A percentile compares a stretch with the other conserved stretches of the same genome.
These are phyloP conservation scores for Moniliella sp. DNA, from an alignment of 1,284 basidiomycete genomes.

Conservation along the genomic window DNA sequence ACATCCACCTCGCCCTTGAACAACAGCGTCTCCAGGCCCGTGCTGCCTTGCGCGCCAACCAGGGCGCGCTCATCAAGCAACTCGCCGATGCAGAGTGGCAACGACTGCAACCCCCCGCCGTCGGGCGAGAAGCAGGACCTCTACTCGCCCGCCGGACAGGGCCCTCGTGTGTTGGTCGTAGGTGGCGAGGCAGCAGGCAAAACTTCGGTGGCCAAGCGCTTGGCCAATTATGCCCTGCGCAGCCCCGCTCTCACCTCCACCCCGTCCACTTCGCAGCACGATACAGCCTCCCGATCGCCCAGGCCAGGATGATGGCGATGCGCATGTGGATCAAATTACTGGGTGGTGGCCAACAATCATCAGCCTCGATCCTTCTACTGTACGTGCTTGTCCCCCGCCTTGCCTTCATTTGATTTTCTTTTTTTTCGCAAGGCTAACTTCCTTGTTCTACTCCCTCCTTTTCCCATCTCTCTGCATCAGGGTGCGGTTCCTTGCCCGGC, in stretches of 20 bases:
- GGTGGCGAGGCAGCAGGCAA: conserved; percentile 86
- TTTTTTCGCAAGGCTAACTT: no score
- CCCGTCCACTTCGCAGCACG: no score
- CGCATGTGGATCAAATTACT: conserved; percentile 16
- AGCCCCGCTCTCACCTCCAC: conserved; percentile 21
- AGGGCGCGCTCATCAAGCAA: not conserved
- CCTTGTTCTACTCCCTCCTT: no score
- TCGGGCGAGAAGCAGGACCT: no score
- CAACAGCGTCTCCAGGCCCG: conserved; percentile 63
- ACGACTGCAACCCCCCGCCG: not conserved
- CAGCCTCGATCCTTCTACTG: conserved; percentile 59
- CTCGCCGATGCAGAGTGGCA: not conserved
- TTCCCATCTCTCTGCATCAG: no score
- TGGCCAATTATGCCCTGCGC: conserved; percentile 45
- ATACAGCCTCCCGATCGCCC: no score
- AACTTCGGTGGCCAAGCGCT: conserved; percentile 65
- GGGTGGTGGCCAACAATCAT: conserved; percentile 48
- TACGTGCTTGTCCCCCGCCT: no score
- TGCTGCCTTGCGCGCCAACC: conserved; percentile 22
- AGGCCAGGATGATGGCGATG: no score
- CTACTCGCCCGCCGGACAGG: conserved; percentile 40
- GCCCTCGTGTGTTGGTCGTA: conserved; percentile 64
- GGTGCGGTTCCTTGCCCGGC: conserved; percentile 73
- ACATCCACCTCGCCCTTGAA: conserved; percentile 74
- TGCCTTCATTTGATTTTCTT: no score